phyloP scores from a whole-genome alignment of 1,284 basidiomycete genomes.

The Leucoagaricus sp. region DNA sequence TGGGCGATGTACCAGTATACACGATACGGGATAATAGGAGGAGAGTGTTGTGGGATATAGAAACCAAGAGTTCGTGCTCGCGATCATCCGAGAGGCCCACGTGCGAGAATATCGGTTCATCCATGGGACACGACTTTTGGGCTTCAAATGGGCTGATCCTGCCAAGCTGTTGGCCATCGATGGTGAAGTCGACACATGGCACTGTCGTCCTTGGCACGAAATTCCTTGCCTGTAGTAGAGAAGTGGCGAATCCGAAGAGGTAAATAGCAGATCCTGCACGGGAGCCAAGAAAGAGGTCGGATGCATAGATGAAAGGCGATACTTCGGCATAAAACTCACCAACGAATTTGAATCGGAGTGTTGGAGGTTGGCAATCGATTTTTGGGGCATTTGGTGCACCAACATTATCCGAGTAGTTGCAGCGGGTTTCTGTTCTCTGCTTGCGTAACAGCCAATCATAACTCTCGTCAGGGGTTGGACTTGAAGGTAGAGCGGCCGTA shows the following conservation, averaged over 20 bases:
- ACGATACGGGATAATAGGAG: conserved; percentile 52
- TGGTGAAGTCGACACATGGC: conserved; percentile 30
- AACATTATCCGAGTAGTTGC: background rate
- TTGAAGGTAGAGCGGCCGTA: background rate
- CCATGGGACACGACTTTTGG: conserved; percentile 17
- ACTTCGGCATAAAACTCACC: conserved; percentile 32
- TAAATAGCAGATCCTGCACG: conserved; percentile 39
- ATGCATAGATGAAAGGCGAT: conserved; percentile 3
- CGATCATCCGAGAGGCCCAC: conserved; percentile 34
- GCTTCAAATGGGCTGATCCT: conserved; percentile 17
- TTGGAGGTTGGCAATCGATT: conserved; percentile 27
- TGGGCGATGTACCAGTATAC: conserved; percentile 32
- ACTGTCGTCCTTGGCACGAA: conserved; percentile 9
- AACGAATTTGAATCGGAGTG: conserved; percentile 47
- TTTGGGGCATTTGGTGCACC: background rate
- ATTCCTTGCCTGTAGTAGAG: background rate
- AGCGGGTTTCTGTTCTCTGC: background rate
- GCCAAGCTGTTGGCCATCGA: conserved; percentile 27
- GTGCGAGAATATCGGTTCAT: conserved; percentile 36
- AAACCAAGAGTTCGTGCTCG: conserved; percentile 44
- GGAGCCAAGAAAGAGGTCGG: conserved; percentile 4
- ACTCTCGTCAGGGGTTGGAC: background rate
- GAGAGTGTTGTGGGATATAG: conserved; percentile 45
- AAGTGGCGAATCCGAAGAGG: conserved; percentile 28
- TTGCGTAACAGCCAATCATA: background rate